Evolutionary conservation across 2,329 filamentous ascomycete species (phyloP).

Genomic region (Stemphylium beticola): DNA sequence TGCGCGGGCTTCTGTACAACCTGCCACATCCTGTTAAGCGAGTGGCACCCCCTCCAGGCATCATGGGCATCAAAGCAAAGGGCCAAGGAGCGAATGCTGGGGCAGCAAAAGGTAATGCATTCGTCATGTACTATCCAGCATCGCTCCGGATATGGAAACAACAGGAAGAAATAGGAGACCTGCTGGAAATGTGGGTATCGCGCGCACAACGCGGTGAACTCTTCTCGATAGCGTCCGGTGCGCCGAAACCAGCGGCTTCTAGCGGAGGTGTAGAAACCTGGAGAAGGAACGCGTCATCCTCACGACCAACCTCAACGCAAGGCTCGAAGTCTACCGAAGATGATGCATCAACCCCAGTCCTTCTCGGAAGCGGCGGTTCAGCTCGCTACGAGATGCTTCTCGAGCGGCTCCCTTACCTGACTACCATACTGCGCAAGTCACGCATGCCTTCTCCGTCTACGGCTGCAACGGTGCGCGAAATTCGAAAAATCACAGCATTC

Average conservation of each 20-base stretch:
- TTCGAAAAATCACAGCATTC: slow-evolving; percentile 73
- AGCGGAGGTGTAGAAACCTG: slow-evolving; percentile 51
- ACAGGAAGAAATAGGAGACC: slow-evolving; percentile 78
- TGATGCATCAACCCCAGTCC: slow-evolving; percentile 26
- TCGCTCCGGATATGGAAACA: slow-evolving; percentile 83
- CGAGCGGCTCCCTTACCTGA: slow-evolving; percentile 86
- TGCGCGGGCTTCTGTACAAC: slow-evolving; percentile 83
- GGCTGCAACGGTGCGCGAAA: slow-evolving; percentile 56
- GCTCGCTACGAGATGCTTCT: slow-evolving; percentile 77
- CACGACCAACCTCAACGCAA: slow-evolving; percentile 15
- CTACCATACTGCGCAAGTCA: slow-evolving; percentile 61
- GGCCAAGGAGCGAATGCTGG: slow-evolving; percentile 26
- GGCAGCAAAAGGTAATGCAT: slow-evolving; percentile 62
- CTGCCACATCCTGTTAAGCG: slow-evolving; percentile 84
- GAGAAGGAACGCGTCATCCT: slow-evolving; percentile 33
- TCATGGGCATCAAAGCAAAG: slow-evolving; percentile 44
- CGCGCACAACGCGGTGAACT: slow-evolving; percentile 57
- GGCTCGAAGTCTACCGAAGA: slow-evolving; percentile 15
- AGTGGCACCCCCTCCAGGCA: slow-evolving; percentile 49
- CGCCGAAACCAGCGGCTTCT: slow-evolving; percentile 27
- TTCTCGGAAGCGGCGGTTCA: slow-evolving; percentile 66
- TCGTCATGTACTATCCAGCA: slow-evolving; percentile 91
- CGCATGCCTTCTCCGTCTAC: slow-evolving; percentile 34
- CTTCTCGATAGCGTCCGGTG: slow-evolving; percentile 27
- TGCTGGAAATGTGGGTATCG: slow-evolving; percentile 73